These are phyloP conservation scores for Luffa acutangula DNA, from an alignment of 306 rosid genomes.

Conservation along the genomic window DNA sequence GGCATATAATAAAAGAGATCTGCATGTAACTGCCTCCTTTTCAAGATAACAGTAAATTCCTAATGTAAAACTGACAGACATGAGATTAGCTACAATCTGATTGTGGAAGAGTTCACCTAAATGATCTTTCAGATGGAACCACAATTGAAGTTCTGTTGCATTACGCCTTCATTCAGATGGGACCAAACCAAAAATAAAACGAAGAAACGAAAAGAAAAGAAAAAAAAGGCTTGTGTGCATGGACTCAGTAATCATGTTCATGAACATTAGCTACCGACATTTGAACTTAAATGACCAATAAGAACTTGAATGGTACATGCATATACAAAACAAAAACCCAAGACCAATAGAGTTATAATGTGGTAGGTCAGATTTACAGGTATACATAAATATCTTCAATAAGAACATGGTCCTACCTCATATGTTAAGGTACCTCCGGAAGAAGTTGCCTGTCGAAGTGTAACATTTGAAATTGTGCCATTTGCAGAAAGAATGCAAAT, in stretches of 20 bases:
- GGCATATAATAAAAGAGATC: background rate
- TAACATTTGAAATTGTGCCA: slow-evolving; percentile 59
- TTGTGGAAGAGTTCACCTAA: background rate
- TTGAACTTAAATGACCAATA: background rate
- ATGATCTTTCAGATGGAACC: background rate
- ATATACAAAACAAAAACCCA: background rate
- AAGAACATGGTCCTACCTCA: slow-evolving; percentile 27
- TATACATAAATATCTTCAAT: background rate
- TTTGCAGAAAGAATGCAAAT: slow-evolving; percentile 63
- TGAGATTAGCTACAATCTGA: background rate
- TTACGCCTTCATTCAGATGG: background rate
- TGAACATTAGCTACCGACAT: background rate
- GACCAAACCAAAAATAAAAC: background rate
- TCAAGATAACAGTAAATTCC: background rate
- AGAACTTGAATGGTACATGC: background rate
- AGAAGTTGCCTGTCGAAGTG: slow-evolving; percentile 50
- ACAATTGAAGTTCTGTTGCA: background rate
- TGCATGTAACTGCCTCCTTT: background rate
- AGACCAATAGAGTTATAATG: background rate
- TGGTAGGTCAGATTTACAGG: background rate
- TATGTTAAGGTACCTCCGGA: slow-evolving; percentile 60
- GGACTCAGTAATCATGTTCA: background rate
- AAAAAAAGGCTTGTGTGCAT: background rate
- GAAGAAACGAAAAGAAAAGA: background rate
- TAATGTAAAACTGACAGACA: background rate